Evolutionary conservation across 495 filamentous ascomycete species (phyloP).

Genomic region (Staphylotrichum longicolle): DNA sequence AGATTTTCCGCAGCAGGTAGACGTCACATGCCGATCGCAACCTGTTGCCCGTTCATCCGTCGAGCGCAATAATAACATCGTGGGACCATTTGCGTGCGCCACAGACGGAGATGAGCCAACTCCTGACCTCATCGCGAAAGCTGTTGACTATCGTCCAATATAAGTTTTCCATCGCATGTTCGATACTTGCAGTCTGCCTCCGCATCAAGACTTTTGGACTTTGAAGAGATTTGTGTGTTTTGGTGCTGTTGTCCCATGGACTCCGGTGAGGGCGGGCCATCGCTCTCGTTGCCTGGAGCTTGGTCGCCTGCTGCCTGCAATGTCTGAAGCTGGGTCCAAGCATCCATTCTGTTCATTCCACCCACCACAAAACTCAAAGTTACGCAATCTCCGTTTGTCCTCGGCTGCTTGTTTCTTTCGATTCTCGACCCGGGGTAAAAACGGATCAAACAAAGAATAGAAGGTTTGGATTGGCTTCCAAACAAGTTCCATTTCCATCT

Average conservation of each 20-base stretch:
- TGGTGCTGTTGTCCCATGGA: no score
- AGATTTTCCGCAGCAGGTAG: not conserved
- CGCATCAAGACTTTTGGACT: no score
- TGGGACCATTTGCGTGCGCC: conserved; percentile 7
- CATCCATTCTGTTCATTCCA: not conserved
- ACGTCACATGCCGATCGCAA: not conserved
- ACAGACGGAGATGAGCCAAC: conserved; percentile 3
- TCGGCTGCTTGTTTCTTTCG: not conserved
- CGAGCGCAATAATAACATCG: conserved; percentile 3
- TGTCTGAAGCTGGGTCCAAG: not conserved
- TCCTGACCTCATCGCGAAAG: conserved; percentile 5
- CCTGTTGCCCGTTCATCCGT: not conserved
- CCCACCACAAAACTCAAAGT: not conserved
- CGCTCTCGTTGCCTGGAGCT: not conserved
- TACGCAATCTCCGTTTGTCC: not conserved
- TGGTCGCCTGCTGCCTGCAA: conserved; percentile 3
- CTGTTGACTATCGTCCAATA: not conserved
- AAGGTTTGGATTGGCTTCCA: conserved; percentile 20
- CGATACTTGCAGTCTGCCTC: no score
- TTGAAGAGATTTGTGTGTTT: no score
- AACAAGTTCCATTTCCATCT: conserved; percentile 2
- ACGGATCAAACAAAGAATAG: conserved; percentile 20
- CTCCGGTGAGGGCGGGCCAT: no score
- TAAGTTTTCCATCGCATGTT: not conserved
- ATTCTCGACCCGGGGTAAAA: not conserved